Base-by-base conservation (phyloP, 1,139 yeast genomes). In the Pichia sp. region DNA sequence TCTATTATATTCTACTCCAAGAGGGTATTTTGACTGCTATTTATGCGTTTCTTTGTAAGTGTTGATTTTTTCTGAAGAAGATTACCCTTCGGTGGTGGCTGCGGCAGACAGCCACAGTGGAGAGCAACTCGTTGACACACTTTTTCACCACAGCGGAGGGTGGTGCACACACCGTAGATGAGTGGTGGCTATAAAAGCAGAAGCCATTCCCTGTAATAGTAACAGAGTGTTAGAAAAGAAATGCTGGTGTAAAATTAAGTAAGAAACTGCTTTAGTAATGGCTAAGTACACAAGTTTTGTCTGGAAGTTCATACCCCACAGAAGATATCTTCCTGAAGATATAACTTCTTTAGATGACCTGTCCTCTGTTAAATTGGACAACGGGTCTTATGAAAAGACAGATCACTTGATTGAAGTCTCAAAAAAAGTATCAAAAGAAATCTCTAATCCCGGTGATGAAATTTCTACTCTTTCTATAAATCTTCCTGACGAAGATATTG, bases 271-370 rank as follows among this genome's bases (percentile, higher is more conserved):
- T 8, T 5, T 11, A 34, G 3, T 18, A 34, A 34, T 18, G 22
- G 4, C 23, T 4, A 34, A 20, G 9, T 8, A 23, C 16, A 16
- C 12, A 9, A 3, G 29, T n/a, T 7, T 25, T 22, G 18, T 39
- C 20, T 27, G 34, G 34, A 39, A 8, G 3, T 40, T 29, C 16
- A 22, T 44, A 1, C 52, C 52, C 3, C 52, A 49, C 25, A 26
- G 45, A 37, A 49, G 52, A 46, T 26, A 46, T 25, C 42, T 49
- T 34, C 32, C 43, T 11, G 50, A 49, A 24, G 44, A 44, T 18
- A 15, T 23, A 4, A 25, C 22, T 2, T 2, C 24, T 16, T 6
- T n/a, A 3, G 18, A n/a, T 30, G 36, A 34, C 7, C 8, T 12
- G 16, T 34, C 36, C 13, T 34, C 23, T 18, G 22, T 9, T 1